Evolutionary conservation across 768 basidiomycete genomes (phyloP), one percentile per base, ranked within the genome.

Genomic region (Nidula microcarpa): DNA sequence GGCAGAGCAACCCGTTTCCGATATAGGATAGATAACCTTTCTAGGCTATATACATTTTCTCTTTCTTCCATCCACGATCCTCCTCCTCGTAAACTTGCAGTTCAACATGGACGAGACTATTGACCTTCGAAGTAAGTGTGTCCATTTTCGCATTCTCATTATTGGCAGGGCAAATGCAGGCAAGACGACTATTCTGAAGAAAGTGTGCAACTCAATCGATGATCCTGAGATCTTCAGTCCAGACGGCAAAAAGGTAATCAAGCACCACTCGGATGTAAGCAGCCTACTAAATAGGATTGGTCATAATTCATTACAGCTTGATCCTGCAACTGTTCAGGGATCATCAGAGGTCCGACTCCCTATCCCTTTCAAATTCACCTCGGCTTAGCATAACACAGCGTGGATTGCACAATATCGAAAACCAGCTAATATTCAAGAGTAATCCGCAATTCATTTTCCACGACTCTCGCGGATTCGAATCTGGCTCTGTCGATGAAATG

Each of bases 381-480:
- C 45, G 39, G 34, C 49, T 32, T 34, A 18, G 1, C 34, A 30
- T 34, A 33, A 23, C 48, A 33, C 55, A 68, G 71, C 67, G 71
- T 35, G 74, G 72, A 33, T 39, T 51, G 5, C 73, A 73, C 57
- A 55, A 75, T 50, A 67, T 74, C 30, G 51, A 66, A 46, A 51
- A 58, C 34, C 56, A 63, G 51, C 62, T 70, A 39, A 54, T 62
- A 6, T 75, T 69, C 55, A 46, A 41, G 23, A 70, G 61, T 57
- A 69, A 69, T 33, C 58, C 54, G 3, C 47, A 57, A 2, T 75
- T 73, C 55, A 62, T 74, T 17, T 75, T 76, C 52, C 75, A 76
- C 37, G 74, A 76, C 52, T 76, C 75, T 16, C 52, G 62, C 43
- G 75, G 74, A 4, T 73, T 76, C 48, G 72, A 75, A 57, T 53